Evolutionary conservation across 2,329 filamentous ascomycete genomes (phyloP).

Genomic region (Nemania diffusa): DNA sequence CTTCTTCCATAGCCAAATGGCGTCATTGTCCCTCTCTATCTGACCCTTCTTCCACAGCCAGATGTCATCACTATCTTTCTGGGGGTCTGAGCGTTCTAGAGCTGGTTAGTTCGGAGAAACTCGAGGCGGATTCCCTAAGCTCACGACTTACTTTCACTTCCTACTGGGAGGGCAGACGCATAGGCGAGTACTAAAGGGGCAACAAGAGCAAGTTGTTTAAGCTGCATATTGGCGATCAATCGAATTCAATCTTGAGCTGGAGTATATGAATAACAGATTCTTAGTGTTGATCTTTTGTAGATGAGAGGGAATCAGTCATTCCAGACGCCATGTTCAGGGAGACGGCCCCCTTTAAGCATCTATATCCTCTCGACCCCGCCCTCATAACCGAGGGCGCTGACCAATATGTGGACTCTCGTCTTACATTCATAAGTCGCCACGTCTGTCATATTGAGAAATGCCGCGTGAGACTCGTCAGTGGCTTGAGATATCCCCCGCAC

Average conservation of each 20-base stretch:
- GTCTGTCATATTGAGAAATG: neutral
- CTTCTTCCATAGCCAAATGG: conserved; percentile 40
- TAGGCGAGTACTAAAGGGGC: conserved; percentile 34
- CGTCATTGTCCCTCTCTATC: conserved; percentile 35
- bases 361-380: conserved; percentile 1
- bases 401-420: neutral
- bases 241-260: neutral
- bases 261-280: neutral
- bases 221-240: conserved; percentile 34
- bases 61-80: conserved; percentile 25
- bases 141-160: conserved; percentile 31
- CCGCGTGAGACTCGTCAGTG: neutral
- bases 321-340: neutral
- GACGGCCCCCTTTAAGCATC: conserved; percentile 22
- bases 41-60: conserved; percentile 34
- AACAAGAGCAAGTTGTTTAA: conserved; percentile 37
- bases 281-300: neutral
- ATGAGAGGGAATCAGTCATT: neutral
- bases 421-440: neutral
- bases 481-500: conserved; percentile 18
- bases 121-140: neutral
- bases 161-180: conserved; percentile 34
- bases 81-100: conserved; percentile 29
- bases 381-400: neutral
- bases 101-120: conserved; percentile 5